Percentiles rank a stretch among this genome's conserved stretches.
These are phyloP conservation scores for Exophiala sp. DNA, from an alignment of 2,329 filamentous ascomycete species.

Conservation along the genomic window DNA sequence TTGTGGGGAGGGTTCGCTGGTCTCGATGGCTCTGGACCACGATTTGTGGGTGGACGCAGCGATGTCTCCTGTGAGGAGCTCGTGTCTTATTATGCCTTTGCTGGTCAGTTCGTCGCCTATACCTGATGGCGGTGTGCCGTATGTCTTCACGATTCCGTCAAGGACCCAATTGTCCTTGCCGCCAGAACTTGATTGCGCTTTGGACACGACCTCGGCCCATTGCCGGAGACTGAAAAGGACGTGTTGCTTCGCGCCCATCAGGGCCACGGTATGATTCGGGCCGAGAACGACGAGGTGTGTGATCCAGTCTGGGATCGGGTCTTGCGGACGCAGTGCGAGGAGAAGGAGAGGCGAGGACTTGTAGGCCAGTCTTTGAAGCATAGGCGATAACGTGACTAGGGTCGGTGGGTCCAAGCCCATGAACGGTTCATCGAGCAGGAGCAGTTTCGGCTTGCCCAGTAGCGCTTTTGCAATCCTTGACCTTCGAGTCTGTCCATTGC, in stretches of 20 bases:
- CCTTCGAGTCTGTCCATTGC: slow-evolving; percentile 86
- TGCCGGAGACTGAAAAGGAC: slow-evolving; percentile 47
- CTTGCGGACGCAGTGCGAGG: slow-evolving; percentile 76
- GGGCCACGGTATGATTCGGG: slow-evolving; percentile 61
- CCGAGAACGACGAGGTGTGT: slow-evolving; percentile 75
- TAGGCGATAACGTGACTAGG: slow-evolving; percentile 64
- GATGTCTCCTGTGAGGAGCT: not conserved
- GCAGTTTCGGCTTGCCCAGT: slow-evolving; percentile 70
- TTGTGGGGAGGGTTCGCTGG: not conserved
- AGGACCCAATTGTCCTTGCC: not conserved
- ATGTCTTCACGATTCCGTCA: slow-evolving; percentile 4
- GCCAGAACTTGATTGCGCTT: slow-evolving; percentile 1
- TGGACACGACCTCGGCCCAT: slow-evolving; percentile 19
- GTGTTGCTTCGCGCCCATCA: slow-evolving; percentile 62
- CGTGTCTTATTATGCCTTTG: slow-evolving; percentile 17
- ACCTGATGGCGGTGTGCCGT: slow-evolving; percentile 19
- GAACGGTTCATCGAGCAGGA: slow-evolving; percentile 90
- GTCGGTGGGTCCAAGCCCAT: slow-evolving; percentile 89
- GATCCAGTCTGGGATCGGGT: slow-evolving; percentile 84
- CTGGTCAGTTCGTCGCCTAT: slow-evolving; percentile 22
- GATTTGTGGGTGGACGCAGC: not conserved
- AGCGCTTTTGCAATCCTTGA: slow-evolving; percentile 85
- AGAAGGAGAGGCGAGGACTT: slow-evolving; percentile 68
- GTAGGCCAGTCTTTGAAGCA: slow-evolving; percentile 67
- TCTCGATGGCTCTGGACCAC: not conserved